Evolutionary conservation across 2,329 filamentous ascomycete genomes (phyloP).

Genomic region (Dothidotthia symphoricarpi): DNA sequence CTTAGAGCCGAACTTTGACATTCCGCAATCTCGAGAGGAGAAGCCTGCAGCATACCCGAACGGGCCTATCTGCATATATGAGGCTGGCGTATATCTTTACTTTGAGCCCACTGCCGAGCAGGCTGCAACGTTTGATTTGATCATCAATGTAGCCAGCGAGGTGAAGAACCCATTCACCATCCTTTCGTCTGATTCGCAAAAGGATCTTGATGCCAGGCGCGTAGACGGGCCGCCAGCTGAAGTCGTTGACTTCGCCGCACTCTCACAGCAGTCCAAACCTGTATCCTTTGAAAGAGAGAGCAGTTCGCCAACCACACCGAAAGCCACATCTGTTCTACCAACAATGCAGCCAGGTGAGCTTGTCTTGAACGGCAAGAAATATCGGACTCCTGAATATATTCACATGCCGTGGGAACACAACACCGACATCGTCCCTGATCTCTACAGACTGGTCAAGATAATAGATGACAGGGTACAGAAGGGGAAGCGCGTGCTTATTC

Average conservation of each 20-base stretch:
- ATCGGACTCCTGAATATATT: conserved; percentile 70
- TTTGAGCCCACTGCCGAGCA: conserved; percentile 76
- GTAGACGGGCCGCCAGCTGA: conserved; percentile 38
- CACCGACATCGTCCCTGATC: conserved; percentile 76
- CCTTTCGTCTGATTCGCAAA: conserved; percentile 26
- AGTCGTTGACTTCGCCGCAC: conserved; percentile 37
- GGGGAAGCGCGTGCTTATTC: conserved; percentile 75
- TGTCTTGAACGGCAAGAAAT: conserved; percentile 25
- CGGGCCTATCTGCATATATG: conserved; percentile 78
- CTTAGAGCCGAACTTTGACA: conserved; percentile 53
- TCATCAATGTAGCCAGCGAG: conserved; percentile 82
- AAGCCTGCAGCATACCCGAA: conserved; percentile 81
- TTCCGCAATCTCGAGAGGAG: conserved; percentile 60
- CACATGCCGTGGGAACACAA: conserved; percentile 89
- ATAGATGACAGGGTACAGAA: conserved; percentile 71
- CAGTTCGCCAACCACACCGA: conserved; percentile 52
- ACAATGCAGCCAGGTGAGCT: conserved; percentile 27
- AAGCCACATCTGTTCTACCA: conserved; percentile 51
- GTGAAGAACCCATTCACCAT: conserved; percentile 70
- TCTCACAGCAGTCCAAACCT: conserved; percentile 27
- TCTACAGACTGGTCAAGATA: conserved; percentile 71
- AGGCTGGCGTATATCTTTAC: conserved; percentile 74
- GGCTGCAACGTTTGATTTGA: conserved; percentile 73
- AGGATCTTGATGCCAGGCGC: conserved; percentile 38
- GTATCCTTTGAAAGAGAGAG: conserved; percentile 26